Evolutionary conservation across 352 stramenopile species (phyloP).

Genomic region (Phytopythium mirpurense): DNA sequence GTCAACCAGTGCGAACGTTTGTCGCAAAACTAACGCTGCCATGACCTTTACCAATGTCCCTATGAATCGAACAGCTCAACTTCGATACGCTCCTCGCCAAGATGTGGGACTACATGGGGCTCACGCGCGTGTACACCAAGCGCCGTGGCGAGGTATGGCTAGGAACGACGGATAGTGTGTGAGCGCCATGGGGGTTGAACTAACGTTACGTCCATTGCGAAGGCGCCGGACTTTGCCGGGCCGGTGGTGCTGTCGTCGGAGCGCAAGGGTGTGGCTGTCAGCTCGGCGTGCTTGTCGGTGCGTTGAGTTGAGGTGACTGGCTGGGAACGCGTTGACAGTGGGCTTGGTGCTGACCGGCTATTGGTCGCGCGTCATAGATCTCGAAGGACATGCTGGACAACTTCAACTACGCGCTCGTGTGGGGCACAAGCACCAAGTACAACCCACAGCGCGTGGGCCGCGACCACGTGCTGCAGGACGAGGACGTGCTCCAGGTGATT

Average conservation of each 20-base stretch:
- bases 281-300: slow-evolving; percentile 81
- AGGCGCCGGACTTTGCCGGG: slow-evolving; percentile 72
- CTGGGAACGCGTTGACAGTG: too few species aligned
- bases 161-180: too few species aligned
- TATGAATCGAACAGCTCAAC: slow-evolving; percentile 85
- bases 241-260: slow-evolving; percentile 83
- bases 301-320: too few species aligned
- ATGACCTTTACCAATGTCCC: slow-evolving; percentile 4
- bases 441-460: slow-evolving; percentile 95
- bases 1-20: too few species aligned
- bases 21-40: neutral
- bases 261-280: slow-evolving; percentile 75
- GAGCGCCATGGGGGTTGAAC: too few species aligned
- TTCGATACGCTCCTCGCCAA: slow-evolving; percentile 91
- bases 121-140: slow-evolving; percentile 88
- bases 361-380: slow-evolving; percentile 36
- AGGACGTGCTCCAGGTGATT: slow-evolving; percentile 98
- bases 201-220: too few species aligned
- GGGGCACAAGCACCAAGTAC: slow-evolving; percentile 98
- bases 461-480: slow-evolving; percentile 93
- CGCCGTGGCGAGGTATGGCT: slow-evolving; percentile 80
- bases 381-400: slow-evolving; percentile 92
- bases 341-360: neutral
- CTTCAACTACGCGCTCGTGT: slow-evolving; percentile 98
- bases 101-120: slow-evolving; percentile 90